Percentiles rank a stretch among this genome's conserved stretches.
Conservation (phyloP, 768 basidiomycete species). For the Austroboletus festivus region DNA sequence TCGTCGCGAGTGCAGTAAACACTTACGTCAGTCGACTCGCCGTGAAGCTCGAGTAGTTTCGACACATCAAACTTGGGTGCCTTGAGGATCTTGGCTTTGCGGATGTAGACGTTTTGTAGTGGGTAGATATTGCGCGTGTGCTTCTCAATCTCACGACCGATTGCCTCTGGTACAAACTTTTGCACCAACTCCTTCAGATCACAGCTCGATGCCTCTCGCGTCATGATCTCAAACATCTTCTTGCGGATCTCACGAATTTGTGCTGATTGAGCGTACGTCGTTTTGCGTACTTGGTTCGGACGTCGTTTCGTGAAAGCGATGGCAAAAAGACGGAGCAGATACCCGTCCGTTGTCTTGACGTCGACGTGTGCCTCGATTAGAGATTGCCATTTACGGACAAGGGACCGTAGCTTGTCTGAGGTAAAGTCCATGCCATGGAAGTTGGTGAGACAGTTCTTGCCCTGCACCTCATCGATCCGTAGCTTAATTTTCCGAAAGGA, state of each 20-base stretch:
- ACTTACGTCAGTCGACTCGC: constrained; percentile 88
- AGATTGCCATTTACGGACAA: constrained; percentile 99
- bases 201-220: constrained; percentile 88
- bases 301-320: constrained; percentile 99
- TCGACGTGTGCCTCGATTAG: constrained; percentile 99
- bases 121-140: constrained; percentile 95
- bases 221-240: constrained; percentile 99
- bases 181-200: constrained; percentile 98
- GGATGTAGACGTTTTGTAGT: constrained; percentile 96
- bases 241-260: constrained; percentile 97
- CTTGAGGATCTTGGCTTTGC: constrained; percentile 99
- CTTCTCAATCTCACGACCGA: constrained; percentile 99
- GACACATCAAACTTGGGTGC: constrained; percentile 94
- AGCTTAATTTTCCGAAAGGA: constrained; percentile 99
- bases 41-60: constrained; percentile 95
- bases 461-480: constrained; percentile 93
- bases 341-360: constrained; percentile 98
- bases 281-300: constrained; percentile 95
- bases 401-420: constrained; percentile 98
- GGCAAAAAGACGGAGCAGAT: constrained; percentile 97
- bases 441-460: constrained; percentile 99
- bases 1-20: neutral
- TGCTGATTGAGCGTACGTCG: constrained; percentile 93
- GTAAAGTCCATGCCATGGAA: constrained; percentile 99
- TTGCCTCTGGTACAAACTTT: constrained; percentile 98